These are phyloP conservation scores for Mycena floridula DNA, from an alignment of 768 basidiomycete genomes.

Conservation along the genomic window DNA sequence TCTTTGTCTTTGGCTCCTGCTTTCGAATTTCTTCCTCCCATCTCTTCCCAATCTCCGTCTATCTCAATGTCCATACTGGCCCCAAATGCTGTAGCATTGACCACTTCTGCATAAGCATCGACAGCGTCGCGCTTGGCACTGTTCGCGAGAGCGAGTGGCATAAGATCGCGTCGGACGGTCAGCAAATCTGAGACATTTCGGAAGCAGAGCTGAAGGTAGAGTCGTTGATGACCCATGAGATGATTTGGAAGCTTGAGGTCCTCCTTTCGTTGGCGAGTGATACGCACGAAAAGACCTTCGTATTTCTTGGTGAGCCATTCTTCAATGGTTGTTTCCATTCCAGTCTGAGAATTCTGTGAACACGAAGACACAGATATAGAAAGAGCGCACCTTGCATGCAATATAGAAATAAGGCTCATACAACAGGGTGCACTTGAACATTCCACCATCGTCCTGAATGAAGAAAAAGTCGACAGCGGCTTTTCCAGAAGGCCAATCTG, in stretches of 20 bases:
- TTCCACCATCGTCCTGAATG: constrained; percentile 92
- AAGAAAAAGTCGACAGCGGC: constrained; percentile 96
- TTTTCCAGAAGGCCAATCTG: constrained; percentile 77
- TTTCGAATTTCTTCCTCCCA: constrained; percentile 29
- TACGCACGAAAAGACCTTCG: constrained; percentile 78
- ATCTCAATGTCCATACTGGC: constrained; percentile 63
- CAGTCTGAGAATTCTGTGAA: constrained; percentile 40
- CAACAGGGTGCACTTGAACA: constrained; percentile 90
- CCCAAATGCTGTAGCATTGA: constrained; percentile 66
- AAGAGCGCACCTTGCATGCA: constrained; percentile 72
- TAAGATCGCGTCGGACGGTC: constrained; percentile 77
- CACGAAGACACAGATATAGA: background rate
- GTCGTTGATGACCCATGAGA: constrained; percentile 86
- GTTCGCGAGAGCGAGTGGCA: constrained; percentile 87
- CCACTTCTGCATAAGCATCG: constrained; percentile 96
- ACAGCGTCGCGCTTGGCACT: constrained; percentile 90
- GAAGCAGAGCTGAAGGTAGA: constrained; percentile 86
- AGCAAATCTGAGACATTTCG: constrained; percentile 92
- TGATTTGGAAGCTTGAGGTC: constrained; percentile 96
- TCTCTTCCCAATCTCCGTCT: constrained; percentile 55
- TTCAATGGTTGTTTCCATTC: constrained; percentile 85
- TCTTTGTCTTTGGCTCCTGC: constrained; percentile 41
- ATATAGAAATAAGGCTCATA: constrained; percentile 96
- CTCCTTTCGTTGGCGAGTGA: constrained; percentile 81
- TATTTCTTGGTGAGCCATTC: constrained; percentile 95